A percentile compares a stretch with the other conserved stretches of the same genome.
Conservation (phyloP, 2,329 filamentous ascomycete species). For the Penicillium psychrosexuale region DNA sequence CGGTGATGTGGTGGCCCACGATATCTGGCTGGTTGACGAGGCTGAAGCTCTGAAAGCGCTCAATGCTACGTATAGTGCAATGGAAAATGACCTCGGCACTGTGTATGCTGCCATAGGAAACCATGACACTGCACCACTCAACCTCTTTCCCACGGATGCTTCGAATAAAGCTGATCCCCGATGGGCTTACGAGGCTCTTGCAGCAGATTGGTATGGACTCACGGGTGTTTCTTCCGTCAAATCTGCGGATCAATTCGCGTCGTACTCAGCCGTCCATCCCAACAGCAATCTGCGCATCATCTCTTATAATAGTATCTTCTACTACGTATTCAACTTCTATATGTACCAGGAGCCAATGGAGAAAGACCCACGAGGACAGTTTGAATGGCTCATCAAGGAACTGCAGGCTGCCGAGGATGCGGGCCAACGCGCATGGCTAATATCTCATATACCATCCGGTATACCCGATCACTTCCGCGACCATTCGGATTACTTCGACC, state of each 20-base stretch:
- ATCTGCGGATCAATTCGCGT: conserved; percentile 44
- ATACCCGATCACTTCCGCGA: conserved; percentile 53
- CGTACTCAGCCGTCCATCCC: conserved; percentile 50
- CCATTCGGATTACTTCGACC: conserved; percentile 52
- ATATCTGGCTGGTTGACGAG: conserved; percentile 39
- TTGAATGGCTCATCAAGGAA: conserved; percentile 54
- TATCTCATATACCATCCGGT: conserved; percentile 57
- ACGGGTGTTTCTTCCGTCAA: conserved; percentile 40
- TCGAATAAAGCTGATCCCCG: conserved; percentile 41
- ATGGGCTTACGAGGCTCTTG: conserved; percentile 54
- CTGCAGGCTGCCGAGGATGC: conserved; percentile 53
- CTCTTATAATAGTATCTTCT: conserved; percentile 59
- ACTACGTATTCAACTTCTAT: conserved; percentile 59
- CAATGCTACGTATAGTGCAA: conserved; percentile 48
- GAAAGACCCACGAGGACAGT: conserved; percentile 52
- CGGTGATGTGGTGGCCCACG: conserved; percentile 57
- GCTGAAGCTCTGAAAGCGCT: conserved; percentile 38
- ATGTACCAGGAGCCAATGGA: conserved; percentile 52
- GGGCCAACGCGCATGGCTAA: conserved; percentile 55
- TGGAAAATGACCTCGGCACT: conserved; percentile 42
- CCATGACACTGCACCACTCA: conserved; percentile 56
- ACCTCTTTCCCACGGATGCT: conserved; percentile 49
- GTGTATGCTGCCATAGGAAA: conserved; percentile 58
- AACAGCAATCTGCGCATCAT: conserved; percentile 54
- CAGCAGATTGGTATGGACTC: conserved; percentile 49